phyloP scores from a whole-genome alignment of 2,329 filamentous ascomycete species.

The Capronia coronata region DNA sequence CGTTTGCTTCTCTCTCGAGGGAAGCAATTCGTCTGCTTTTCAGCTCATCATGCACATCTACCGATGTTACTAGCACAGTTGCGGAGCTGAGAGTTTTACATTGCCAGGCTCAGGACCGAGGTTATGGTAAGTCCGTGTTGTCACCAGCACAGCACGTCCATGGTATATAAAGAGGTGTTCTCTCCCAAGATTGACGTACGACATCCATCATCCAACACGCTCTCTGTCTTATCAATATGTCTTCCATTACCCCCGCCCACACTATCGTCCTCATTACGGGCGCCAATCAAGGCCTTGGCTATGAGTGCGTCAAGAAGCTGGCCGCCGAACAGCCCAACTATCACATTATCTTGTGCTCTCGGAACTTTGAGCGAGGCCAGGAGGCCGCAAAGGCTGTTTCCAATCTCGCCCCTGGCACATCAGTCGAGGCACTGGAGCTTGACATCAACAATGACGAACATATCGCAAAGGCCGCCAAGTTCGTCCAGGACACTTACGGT shows the following conservation, averaged over 20 bases:
- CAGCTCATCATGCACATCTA: too few relatives aligned
- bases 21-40: too few relatives aligned
- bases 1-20: too few relatives aligned
- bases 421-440: conserved; percentile 14
- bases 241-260: conserved; percentile 3
- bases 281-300: conserved; percentile 23
- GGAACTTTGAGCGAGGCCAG: conserved; percentile 35
- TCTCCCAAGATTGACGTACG: too few relatives aligned
- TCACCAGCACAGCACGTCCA: too few relatives aligned
- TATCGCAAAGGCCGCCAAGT: conserved; percentile 19
- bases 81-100: too few relatives aligned
- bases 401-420: conserved; percentile 7
- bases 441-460: conserved; percentile 17
- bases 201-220: neutral
- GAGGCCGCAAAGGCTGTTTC: conserved; percentile 23
- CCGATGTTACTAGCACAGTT: too few relatives aligned
- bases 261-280: conserved; percentile 21
- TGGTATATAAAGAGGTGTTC: too few relatives aligned
- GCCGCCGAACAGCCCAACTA: conserved; percentile 34
- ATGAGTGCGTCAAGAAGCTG: conserved; percentile 22
- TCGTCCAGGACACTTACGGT: conserved; percentile 18
- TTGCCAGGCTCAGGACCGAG: too few relatives aligned
- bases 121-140: too few relatives aligned
- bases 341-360: conserved; percentile 30
- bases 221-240: neutral